Conservation (phyloP, 2,329 filamentous ascomycete genomes). For the Arthrobotrys iridis region DNA sequence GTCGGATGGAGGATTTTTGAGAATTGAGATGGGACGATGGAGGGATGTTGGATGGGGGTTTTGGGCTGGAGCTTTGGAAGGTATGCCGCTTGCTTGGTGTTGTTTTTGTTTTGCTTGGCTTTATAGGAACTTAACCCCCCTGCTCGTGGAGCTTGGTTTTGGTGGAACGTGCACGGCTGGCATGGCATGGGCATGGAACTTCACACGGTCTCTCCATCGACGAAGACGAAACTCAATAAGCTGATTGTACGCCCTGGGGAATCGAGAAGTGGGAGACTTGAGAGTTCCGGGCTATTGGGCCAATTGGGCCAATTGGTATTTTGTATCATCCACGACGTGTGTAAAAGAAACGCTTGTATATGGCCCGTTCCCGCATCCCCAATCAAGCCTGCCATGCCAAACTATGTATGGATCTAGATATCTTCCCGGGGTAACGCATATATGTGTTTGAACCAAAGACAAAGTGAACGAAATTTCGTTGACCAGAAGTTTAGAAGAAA, state of each 20-base stretch:
- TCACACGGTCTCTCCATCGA: neutral
- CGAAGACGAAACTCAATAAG: too few species aligned
- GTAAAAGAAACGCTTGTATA: too few species aligned
- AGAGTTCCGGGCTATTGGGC: too few species aligned
- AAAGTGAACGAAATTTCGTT: neutral
- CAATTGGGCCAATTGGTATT: too few species aligned
- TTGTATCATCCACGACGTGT: too few species aligned
- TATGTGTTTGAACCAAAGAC: neutral
- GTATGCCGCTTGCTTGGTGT: neutral
- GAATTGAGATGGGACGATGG: neutral
- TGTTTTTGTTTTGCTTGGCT: constrained; percentile 20
- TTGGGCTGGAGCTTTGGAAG: neutral
- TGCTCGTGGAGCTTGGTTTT: neutral
- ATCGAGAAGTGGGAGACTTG: too few species aligned
- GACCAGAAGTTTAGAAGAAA: neutral
- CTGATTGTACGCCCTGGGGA: too few species aligned
- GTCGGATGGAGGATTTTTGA: neutral
- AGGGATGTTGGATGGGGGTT: constrained; percentile 12
- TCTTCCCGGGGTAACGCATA: too few species aligned
- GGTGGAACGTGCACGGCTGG: too few species aligned
- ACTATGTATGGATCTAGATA: too few species aligned
- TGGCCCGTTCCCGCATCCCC: too few species aligned
- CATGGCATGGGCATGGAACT: neutral
- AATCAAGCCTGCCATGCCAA: neutral
- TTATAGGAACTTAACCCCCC: neutral